These are phyloP conservation scores for Magnaporthiopsis incrustans DNA, from an alignment of 2,329 filamentous ascomycete species.

Conservation along the genomic window DNA sequence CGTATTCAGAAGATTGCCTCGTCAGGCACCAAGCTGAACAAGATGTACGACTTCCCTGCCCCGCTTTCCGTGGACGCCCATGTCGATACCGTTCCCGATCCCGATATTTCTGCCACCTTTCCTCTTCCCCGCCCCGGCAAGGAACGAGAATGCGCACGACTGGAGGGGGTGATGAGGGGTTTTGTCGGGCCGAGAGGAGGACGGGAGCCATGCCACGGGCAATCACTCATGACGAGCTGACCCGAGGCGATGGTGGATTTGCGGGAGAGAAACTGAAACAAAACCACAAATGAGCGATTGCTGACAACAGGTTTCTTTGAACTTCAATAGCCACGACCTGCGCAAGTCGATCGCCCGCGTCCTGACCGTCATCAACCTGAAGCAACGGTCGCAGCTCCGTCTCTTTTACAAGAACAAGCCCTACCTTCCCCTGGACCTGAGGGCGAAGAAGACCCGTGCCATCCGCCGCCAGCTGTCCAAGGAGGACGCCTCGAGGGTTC, in stretches of 20 bases:
- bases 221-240: too few species aligned
- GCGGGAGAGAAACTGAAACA: conserved; percentile 3
- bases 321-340: conserved; percentile 73
- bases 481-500: conserved; percentile 75
- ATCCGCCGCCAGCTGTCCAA: conserved; percentile 92
- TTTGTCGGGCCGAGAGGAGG: not conserved
- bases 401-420: conserved; percentile 99
- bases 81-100: not conserved
- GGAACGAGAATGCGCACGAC: not conserved
- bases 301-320: not conserved
- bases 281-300: conserved; percentile 16
- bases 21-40: conserved; percentile 90
- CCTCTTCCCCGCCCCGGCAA: not conserved
- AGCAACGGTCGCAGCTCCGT: conserved; percentile 95
- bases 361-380: conserved; percentile 99
- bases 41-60: conserved; percentile 64
- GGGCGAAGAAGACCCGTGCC: conserved; percentile 95
- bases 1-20: conserved; percentile 98
- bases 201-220: not conserved
- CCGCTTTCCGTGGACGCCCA: not conserved
- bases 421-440: conserved; percentile 96
- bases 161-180: not conserved
- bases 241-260: too few species aligned
- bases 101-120: not conserved
- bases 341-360: conserved; percentile 99